Evolutionary conservation across 306 rosid genomes (phyloP).

Genomic region (Datisca glomerata): DNA sequence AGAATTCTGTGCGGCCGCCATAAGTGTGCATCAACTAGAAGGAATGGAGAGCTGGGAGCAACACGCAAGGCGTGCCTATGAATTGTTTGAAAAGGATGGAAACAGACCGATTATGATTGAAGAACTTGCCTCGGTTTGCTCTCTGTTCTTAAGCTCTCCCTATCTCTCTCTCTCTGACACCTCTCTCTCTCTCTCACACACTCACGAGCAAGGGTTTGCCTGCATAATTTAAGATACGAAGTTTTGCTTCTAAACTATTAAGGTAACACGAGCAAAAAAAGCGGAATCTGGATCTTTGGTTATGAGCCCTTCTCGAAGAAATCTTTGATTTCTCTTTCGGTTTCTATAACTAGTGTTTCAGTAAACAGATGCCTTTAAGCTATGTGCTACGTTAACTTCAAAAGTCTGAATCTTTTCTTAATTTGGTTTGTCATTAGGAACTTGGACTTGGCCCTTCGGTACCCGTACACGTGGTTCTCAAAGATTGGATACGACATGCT

Average conservation of each 20-base stretch:
- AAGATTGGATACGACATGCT: constrained; percentile 86
- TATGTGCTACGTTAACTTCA: no score
- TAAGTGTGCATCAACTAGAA: constrained; percentile 82
- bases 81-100: constrained; percentile 83
- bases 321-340: no score
- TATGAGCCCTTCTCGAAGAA: no score
- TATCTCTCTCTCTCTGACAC: not conserved
- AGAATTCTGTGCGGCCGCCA: constrained; percentile 87
- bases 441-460: constrained; percentile 88
- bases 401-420: no score
- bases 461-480: constrained; percentile 84
- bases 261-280: no score
- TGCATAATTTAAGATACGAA: no score
- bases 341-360: no score
- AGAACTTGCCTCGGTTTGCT: constrained; percentile 78
- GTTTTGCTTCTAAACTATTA: no score
- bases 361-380: no score
- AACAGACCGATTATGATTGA: constrained; percentile 84
- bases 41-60: constrained; percentile 89
- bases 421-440: constrained; percentile 54
- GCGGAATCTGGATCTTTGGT: no score
- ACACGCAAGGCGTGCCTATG: constrained; percentile 83
- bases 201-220: no score
- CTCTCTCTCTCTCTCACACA: constrained; percentile 1
- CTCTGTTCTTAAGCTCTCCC: constrained; percentile 2